These are phyloP conservation scores for Verticillium nubilum DNA, from an alignment of 2,329 filamentous ascomycete species.

Conservation along the genomic window DNA sequence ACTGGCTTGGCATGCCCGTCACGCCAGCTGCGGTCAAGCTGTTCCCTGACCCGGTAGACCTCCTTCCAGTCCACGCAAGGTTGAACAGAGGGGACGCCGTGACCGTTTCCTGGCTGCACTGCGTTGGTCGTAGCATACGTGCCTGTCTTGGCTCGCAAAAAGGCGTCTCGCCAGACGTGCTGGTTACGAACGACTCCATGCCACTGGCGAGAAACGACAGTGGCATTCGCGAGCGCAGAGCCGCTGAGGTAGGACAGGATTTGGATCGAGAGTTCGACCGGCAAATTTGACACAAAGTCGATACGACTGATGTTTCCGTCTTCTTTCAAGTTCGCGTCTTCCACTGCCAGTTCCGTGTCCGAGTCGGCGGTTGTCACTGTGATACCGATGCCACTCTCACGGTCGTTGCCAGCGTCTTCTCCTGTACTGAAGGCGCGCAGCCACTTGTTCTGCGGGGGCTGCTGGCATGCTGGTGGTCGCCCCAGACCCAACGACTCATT, in stretches of 20 bases:
- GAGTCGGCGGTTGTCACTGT: slow-evolving; percentile 32
- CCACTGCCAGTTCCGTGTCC: slow-evolving; percentile 26
- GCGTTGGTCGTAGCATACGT: slow-evolving; percentile 54
- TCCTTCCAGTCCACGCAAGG: slow-evolving; percentile 77
- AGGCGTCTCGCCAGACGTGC: slow-evolving; percentile 60
- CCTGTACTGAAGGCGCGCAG: slow-evolving; percentile 33
- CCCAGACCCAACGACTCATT: slow-evolving; percentile 28
- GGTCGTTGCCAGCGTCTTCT: slow-evolving; percentile 41
- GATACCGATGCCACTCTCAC: slow-evolving; percentile 59
- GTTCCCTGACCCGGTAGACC: slow-evolving; percentile 72
- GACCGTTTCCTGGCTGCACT: slow-evolving; percentile 46
- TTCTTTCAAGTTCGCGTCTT: slow-evolving; percentile 8
- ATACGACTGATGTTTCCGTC: slow-evolving; percentile 42
- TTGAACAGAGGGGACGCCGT: slow-evolving; percentile 48
- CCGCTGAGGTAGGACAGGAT: slow-evolving; percentile 53
- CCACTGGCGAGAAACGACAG: slow-evolving; percentile 48
- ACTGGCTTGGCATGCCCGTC: slow-evolving; percentile 72
- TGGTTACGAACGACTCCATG: slow-evolving; percentile 39
- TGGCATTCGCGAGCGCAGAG: slow-evolving; percentile 40
- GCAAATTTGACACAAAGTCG: slow-evolving; percentile 53
- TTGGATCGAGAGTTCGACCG: slow-evolving; percentile 53
- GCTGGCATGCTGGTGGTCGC: neutral
- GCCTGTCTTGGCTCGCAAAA: slow-evolving; percentile 53
- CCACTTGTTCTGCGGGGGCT: slow-evolving; percentile 31
- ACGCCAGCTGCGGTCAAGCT: slow-evolving; percentile 76